A percentile compares a stretch with the other conserved stretches of the same genome.
phyloP scores from a whole-genome alignment of 192 early-diverging fungal genomes.

The Borealophlyctis nickersoniae region DNA sequence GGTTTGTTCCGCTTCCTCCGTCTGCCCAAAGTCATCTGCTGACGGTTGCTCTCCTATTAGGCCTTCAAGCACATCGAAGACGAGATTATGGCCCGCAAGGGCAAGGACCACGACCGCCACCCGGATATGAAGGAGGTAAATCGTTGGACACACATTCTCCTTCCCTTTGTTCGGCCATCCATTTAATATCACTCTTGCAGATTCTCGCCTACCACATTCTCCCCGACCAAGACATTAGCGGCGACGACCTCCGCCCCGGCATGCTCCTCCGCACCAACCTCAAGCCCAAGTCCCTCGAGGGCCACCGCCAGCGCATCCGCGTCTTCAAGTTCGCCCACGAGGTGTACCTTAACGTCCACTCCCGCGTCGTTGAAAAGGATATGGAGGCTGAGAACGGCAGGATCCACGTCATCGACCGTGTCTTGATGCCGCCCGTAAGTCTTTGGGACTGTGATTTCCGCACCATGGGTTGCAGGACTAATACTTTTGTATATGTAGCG shows the following conservation, averaged over 20 bases:
- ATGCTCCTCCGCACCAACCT: conserved; percentile 27
- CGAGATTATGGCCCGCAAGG: neutral
- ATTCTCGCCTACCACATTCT: conserved; percentile 10
- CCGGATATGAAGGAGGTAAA: conserved; percentile 8
- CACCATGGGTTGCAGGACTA: too few species aligned
- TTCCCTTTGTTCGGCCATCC: neutral
- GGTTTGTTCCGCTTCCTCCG: neutral
- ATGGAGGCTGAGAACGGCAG: conserved; percentile 35
- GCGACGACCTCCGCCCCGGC: conserved; percentile 22
- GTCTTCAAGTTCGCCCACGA: conserved; percentile 19
- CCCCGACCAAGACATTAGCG: conserved; percentile 17
- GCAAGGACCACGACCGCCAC: neutral
- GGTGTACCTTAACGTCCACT: conserved; percentile 32
- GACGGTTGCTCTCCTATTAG: too few species aligned
- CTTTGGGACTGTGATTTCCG: too few species aligned
- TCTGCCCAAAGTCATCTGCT: neutral
- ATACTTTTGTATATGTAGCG: too few species aligned
- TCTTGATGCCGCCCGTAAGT: conserved; percentile 21
- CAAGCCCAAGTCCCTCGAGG: conserved; percentile 19
- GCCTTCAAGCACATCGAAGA: conserved; percentile 16
- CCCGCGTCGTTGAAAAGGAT: conserved; percentile 16
- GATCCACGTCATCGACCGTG: conserved; percentile 30
- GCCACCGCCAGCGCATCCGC: conserved; percentile 34
- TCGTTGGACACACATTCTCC: neutral
- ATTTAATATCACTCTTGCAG: neutral